These are phyloP conservation scores for Penicillium sp. DNA, from an alignment of 2,329 filamentous ascomycete genomes.

Conservation along the genomic window DNA sequence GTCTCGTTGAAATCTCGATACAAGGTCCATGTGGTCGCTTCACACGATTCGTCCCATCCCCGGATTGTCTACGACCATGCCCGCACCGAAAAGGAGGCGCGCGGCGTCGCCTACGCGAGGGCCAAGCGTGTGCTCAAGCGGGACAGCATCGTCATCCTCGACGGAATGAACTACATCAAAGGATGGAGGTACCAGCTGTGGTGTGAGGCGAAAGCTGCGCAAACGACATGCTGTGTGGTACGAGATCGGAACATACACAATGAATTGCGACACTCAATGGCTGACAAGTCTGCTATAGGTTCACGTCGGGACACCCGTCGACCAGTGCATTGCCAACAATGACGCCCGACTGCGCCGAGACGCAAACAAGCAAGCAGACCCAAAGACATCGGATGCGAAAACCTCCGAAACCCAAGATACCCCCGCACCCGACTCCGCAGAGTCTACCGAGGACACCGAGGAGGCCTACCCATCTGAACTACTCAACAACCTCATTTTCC, in stretches of 20 bases:
- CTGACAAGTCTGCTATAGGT: slow-evolving; percentile 40
- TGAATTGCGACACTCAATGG: neutral
- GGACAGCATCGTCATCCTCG: slow-evolving; percentile 62
- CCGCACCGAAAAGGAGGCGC: slow-evolving; percentile 62
- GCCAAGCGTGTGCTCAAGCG: slow-evolving; percentile 59
- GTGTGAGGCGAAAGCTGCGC: slow-evolving; percentile 64
- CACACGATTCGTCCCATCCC: slow-evolving; percentile 44
- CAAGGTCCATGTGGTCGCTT: slow-evolving; percentile 42
- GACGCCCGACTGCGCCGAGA: slow-evolving; percentile 35
- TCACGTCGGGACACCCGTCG: slow-evolving; percentile 58
- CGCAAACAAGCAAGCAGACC: neutral
- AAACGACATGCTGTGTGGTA: slow-evolving; percentile 63
- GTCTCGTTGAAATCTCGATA: slow-evolving; percentile 44
- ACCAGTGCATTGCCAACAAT: slow-evolving; percentile 58
- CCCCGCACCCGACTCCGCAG: neutral
- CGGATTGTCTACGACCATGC: slow-evolving; percentile 58
- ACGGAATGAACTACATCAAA: slow-evolving; percentile 69
- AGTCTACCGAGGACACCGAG: slow-evolving; percentile 21
- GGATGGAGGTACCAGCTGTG: slow-evolving; percentile 67
- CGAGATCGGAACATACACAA: slow-evolving; percentile 23
- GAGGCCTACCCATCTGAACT: slow-evolving; percentile 55
- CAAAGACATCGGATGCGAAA: slow-evolving; percentile 1
- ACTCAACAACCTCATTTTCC: slow-evolving; percentile 64
- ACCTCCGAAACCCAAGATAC: slow-evolving; percentile 2
- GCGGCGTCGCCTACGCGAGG: slow-evolving; percentile 61